Base-by-base conservation (phyloP, 2,329 filamentous ascomycete genomes). In the Scleromitrula shiraiana region DNA sequence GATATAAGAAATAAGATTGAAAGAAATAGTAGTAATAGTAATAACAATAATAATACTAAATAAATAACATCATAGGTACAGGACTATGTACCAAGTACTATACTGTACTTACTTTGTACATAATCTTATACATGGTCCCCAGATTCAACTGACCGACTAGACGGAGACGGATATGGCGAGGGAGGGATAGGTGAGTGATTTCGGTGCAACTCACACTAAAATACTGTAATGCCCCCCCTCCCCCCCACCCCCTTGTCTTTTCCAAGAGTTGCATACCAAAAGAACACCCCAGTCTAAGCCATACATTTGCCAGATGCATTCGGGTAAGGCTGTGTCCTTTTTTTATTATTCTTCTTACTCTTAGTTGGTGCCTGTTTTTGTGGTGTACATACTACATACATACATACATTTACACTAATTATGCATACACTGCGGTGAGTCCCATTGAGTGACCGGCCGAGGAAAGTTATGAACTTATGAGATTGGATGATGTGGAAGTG, bases 251-350 rank as follows among this genome's bases (percentile, higher is more conserved):
- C n/a, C n/a, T n/a, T n/a, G n/a, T n/a, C n/a, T n/a, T n/a, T n/a
- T n/a, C n/a, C n/a, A n/a, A n/a, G n/a, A 1, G 19, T 15, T 33
- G 17, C 30, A 33, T 33, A 6, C 6, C 35, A 7, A 4, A 17
- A 24, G 17, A 26, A 5, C n/a, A n/a, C 22, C 37, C 22, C 17
- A 27, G 22, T 15, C 37, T 23, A 17, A 36, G 46, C 46, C 46
- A 43, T 36, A 49, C 46, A 44, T 37, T 30, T 47, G 46, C 32
- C 40, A 44, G 46, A 49, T 44, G 32, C 24, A 44, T 44, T 43
- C 46, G 46, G 46, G 46, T 49, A 49, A 49, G 46, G 46, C 46
- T 49, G 40, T 49, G 46, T 49, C 17, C 14, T 40, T 47, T 38
- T 44, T n/a, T n/a, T n/a, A n/a, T n/a, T n/a, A n/a, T n/a, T n/a